Evolutionary conservation across 108 stramenopile species (phyloP), one percentile per base, ranked within the genome.

Genomic region (Fragilaria crotonensis): DNA sequence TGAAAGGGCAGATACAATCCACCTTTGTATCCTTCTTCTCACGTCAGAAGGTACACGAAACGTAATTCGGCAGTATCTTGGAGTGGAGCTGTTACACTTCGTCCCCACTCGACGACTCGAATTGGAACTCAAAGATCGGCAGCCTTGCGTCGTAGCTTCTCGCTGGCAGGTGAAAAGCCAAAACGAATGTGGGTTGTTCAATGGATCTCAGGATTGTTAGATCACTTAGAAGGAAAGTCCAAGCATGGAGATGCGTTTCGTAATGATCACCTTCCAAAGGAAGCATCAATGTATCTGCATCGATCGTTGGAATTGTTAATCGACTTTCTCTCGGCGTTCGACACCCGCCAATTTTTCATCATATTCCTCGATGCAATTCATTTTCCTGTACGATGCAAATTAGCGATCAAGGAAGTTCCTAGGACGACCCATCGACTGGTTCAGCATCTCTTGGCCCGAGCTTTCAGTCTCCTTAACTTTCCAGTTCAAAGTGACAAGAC

Each of bases 261-360:
- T 30, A 26, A 56, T 30, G 48, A 55, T 3, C 55, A 56, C 1
- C n/a, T 33, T 36, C 55, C 55, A 33, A 1, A 2, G 32, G 3
- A 19, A 11, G 4, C 18, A 9, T 9, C 41, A 20, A 59, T 66
- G 25, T 78, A 77, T 50, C 33, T 83, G 9, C 73, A 79, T 54
- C 71, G 81, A 11, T 68, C 67, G 11, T 46, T 83, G 30, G 81
- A 83, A 54, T 45, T 77, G 19, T 31, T 83, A 54, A 64, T 76
- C 31, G 81, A 83, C 65, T 50, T 83, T 0, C 49, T 81, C 1
- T 72, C 80, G 1, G 26, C 72, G 52, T 20, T 71, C 60, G 59
- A 60, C 14, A 75, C 83, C 4, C 67, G 93, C 17, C 50, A 62
- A 11, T 78, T 65, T 57, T 54, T 88, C 9, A 44, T 71, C n/a